Evolutionary conservation across 2,329 filamentous ascomycete genomes (phyloP), one percentile per base, ranked within the genome.

Genomic region (Thelonectria olida): DNA sequence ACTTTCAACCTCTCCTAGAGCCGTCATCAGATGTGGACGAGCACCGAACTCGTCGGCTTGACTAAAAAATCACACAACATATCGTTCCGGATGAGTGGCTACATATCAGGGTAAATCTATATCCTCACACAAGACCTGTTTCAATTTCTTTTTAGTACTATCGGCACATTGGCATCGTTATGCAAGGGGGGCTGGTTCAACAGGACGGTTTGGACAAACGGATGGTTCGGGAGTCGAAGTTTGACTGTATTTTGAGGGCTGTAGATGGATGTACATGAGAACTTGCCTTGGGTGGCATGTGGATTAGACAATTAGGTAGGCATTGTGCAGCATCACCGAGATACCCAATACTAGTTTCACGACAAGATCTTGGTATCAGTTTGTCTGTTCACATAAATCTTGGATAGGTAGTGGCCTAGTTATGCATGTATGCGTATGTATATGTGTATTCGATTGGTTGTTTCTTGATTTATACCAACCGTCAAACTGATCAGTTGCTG

Each of bases 1-100:
- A 81, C 54, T 70, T 77, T 27, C 72, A 81, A 52, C 73, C 80
- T 5, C 77, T 75, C 38, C 68, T 76, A 6, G 71, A 73, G 15
- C 19, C 68, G 25, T 56, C 69, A 58, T 47, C 60, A 23, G 38
- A 58, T 23, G 22, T 48, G 20, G 65, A 57, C 27, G 63, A 68
- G 34, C 58, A 42, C 44, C 65, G 67, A 27, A 50, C 67, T 39
- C 55, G 67, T 39, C 45, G 53, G 19, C 20, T 42, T 15, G 38
- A 65, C 39, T 62, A 50, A 60, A 62, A 52, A 50, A 52, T 64
- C 39, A 49, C 59, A 31, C 65, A 56, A 61, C 5, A 7, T 5
- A 38, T 6, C 25, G 5, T 27, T 27, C 38, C n/a, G 17, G 38
- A 39, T 17, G 38, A 12, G 25, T 34, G 3, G 12, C 28, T 8